Conservation (phyloP, 2,329 filamentous ascomycete species). For the Aspergillus jensenii region DNA sequence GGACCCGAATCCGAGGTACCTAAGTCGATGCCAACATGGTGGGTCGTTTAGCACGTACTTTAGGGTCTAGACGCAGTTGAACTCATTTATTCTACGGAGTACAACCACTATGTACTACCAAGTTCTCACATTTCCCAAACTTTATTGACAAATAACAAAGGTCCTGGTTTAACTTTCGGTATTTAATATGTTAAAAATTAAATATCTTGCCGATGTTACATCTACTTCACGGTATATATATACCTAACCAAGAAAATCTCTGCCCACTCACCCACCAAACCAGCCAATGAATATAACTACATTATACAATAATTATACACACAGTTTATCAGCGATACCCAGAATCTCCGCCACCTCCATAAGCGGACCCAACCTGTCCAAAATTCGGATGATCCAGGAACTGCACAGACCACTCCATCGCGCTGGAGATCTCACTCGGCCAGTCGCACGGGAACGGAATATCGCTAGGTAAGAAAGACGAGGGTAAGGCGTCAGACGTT, state of each 20-base stretch:
- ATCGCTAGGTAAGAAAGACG: neutral
- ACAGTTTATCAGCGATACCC: neutral
- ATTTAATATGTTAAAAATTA: too few species aligned
- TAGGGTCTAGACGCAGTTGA: too few species aligned
- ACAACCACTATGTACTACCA: too few species aligned
- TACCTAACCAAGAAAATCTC: neutral
- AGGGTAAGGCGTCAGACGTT: neutral
- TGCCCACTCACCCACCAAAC: neutral
- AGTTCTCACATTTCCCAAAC: too few species aligned
- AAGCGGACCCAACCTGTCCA: neutral
- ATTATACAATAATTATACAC: neutral
- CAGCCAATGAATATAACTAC: neutral
- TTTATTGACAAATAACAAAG: too few species aligned
- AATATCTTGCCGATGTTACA: too few species aligned
- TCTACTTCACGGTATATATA: neutral
- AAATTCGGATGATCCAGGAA: neutral
- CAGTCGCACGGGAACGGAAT: neutral
- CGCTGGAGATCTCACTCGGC: conserved; percentile 1
- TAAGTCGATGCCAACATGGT: too few species aligned
- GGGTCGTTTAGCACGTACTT: too few species aligned
- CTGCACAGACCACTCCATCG: conserved; percentile 3
- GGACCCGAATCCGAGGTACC: too few species aligned
- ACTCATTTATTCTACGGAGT: too few species aligned
- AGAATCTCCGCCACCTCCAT: neutral
- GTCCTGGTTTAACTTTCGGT: too few species aligned